phyloP scores from a whole-genome alignment of 805 yeast genomes.

The Hanseniaspora hatyaiensis region DNA sequence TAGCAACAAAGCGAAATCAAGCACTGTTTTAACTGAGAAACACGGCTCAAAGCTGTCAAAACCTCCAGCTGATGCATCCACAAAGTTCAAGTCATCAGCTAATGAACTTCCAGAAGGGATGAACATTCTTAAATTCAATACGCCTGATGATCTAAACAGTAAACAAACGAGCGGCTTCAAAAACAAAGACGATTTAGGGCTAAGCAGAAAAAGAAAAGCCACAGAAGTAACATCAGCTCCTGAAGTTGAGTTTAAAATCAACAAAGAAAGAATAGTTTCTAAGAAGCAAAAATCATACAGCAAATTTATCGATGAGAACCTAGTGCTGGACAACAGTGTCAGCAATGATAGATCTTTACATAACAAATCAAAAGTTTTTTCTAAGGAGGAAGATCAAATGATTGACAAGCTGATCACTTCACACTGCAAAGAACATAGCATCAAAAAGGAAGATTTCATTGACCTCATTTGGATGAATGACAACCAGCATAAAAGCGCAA shows the following conservation, averaged over 20 bases:
- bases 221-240: background rate
- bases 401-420: slow-evolving; percentile 62
- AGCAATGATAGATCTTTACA: too few species aligned
- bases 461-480: slow-evolving; percentile 79
- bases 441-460: slow-evolving; percentile 60
- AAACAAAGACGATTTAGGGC: too few species aligned
- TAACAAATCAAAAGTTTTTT: slow-evolving; percentile 21
- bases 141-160: too few species aligned
- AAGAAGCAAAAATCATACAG: slow-evolving; percentile 15
- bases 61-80: background rate
- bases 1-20: too few species aligned
- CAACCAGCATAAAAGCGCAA: slow-evolving; percentile 58
- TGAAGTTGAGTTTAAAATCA: slow-evolving; percentile 13
- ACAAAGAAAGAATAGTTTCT: slow-evolving; percentile 19
- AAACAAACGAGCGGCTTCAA: too few species aligned
- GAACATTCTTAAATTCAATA: background rate
- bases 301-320: too few species aligned
- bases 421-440: slow-evolving; percentile 51
- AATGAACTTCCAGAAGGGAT: background rate
- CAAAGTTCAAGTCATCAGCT: background rate
- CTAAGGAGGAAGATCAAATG: slow-evolving; percentile 47
- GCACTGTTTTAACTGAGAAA: too few species aligned
- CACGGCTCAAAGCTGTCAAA: too few species aligned
- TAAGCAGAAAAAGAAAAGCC: background rate
- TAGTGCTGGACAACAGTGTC: too few species aligned